These are phyloP conservation scores for Xylaria sp. DNA, from an alignment of 2,329 filamentous ascomycete genomes.

Conservation along the genomic window DNA sequence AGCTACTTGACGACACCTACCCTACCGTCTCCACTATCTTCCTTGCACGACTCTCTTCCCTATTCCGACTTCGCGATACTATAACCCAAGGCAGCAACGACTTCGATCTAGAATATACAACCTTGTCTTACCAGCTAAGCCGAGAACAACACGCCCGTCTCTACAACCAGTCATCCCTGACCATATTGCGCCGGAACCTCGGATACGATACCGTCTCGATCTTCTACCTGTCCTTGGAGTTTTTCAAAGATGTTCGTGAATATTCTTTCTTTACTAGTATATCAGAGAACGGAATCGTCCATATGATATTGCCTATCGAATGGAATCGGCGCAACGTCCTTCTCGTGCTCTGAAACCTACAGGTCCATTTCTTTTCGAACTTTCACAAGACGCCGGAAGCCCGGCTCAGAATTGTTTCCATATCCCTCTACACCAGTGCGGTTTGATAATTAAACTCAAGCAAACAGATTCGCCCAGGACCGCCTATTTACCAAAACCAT, in stretches of 20 bases:
- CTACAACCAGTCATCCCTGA: constrained; percentile 5
- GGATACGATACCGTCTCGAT: neutral
- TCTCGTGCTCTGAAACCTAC: neutral
- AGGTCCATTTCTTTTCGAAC: neutral
- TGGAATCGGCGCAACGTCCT: neutral
- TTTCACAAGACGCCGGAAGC: neutral
- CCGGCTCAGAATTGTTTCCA: neutral
- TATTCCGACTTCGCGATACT: constrained; percentile 8
- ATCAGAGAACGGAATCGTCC: neutral
- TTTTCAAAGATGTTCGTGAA: constrained; percentile 20
- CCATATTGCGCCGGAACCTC: constrained; percentile 3
- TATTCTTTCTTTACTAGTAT: constrained; percentile 8
- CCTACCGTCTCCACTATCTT: constrained; percentile 24
- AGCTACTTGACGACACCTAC: constrained; percentile 18
- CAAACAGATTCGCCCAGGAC: constrained; percentile 8
- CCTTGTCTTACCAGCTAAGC: neutral
- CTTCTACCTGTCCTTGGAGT: constrained; percentile 1
- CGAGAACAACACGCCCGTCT: neutral
- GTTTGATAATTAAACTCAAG: constrained; percentile 13
- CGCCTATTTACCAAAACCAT: constrained; percentile 51
- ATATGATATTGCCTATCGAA: neutral
- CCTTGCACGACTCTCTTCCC: constrained; percentile 12
- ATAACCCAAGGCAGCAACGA: constrained; percentile 5
- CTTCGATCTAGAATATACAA: constrained; percentile 6
- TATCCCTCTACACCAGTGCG: neutral